phyloP scores from a whole-genome alignment of 305 asterid genomes.

The Fraxinus nigra region DNA sequence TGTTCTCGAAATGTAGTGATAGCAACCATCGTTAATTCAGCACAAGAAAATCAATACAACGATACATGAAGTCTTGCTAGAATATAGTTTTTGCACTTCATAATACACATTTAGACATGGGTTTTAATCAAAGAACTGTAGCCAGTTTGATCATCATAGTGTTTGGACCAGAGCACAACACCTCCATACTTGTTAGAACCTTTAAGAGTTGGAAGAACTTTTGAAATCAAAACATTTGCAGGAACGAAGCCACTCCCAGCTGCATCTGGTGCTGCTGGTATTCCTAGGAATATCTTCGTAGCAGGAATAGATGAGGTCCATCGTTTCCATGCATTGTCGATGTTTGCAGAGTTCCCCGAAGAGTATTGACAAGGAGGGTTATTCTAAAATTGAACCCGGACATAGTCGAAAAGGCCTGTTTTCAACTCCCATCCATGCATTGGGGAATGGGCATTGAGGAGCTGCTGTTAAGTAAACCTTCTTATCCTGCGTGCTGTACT shows the following conservation, averaged over 20 bases:
- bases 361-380: slow-evolving; percentile 54
- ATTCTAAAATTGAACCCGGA: slow-evolving; percentile 59
- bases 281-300: slow-evolving; percentile 45
- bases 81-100: neutral
- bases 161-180: slow-evolving; percentile 46
- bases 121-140: slow-evolving; percentile 44
- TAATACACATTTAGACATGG: slow-evolving; percentile 32
- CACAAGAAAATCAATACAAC: neutral
- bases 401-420: slow-evolving; percentile 54
- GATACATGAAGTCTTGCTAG: neutral
- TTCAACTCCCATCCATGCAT: slow-evolving; percentile 43
- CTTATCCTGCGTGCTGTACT: slow-evolving; percentile 35
- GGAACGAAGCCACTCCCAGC: slow-evolving; percentile 41
- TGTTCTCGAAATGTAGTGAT: neutral
- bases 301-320: slow-evolving; percentile 38
- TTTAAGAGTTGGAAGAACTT: slow-evolving; percentile 43
- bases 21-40: neutral
- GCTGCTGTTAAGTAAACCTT: slow-evolving; percentile 50
- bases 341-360: slow-evolving; percentile 11
- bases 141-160: slow-evolving; percentile 44
- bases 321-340: slow-evolving; percentile 37
- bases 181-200: slow-evolving; percentile 44
- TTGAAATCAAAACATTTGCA: slow-evolving; percentile 24
- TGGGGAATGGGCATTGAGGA: slow-evolving; percentile 65
- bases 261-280: slow-evolving; percentile 48